Evolutionary conservation across 2,329 filamentous ascomycete genomes (phyloP).

Genomic region (Colletotrichum cereale): DNA sequence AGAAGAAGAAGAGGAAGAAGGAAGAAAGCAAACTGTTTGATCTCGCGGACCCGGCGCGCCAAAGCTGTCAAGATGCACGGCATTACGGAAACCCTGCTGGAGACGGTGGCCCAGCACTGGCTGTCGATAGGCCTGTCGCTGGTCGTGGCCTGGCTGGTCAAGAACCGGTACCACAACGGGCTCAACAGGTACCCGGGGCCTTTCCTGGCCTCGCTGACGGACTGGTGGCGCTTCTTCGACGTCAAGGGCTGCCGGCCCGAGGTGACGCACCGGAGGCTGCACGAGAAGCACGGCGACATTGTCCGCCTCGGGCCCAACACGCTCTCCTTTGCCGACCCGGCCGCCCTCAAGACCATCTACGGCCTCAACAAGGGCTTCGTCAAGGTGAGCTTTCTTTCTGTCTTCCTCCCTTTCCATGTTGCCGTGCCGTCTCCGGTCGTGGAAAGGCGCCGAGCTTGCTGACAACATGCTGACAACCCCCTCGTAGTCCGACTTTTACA

Average conservation of each 20-base stretch:
- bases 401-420: slow-evolving; percentile 12
- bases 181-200: slow-evolving; percentile 81
- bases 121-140: slow-evolving; percentile 50
- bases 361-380: slow-evolving; percentile 84
- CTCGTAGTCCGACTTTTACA: slow-evolving; percentile 80
- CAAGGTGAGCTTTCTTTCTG: slow-evolving; percentile 66
- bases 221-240: slow-evolving; percentile 82
- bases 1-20: too few species aligned
- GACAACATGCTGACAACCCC: background rate
- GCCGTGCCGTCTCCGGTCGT: background rate
- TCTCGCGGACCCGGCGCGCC: background rate
- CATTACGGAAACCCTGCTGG: slow-evolving; percentile 51
- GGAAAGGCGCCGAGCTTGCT: background rate
- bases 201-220: slow-evolving; percentile 70
- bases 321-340: slow-evolving; percentile 80
- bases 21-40: background rate
- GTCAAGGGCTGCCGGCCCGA: slow-evolving; percentile 75
- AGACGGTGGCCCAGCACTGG: slow-evolving; percentile 59
- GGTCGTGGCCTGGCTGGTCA: slow-evolving; percentile 57
- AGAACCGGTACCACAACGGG: slow-evolving; percentile 66
- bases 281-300: slow-evolving; percentile 78
- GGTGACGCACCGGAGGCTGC: slow-evolving; percentile 74
- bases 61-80: slow-evolving; percentile 42
- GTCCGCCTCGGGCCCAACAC: slow-evolving; percentile 81
- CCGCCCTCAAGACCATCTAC: slow-evolving; percentile 81